Percentiles rank a stretch among this genome's conserved stretches.
phyloP scores from a whole-genome alignment of 164 flowering plant species.

The Nymphaea colorata region DNA sequence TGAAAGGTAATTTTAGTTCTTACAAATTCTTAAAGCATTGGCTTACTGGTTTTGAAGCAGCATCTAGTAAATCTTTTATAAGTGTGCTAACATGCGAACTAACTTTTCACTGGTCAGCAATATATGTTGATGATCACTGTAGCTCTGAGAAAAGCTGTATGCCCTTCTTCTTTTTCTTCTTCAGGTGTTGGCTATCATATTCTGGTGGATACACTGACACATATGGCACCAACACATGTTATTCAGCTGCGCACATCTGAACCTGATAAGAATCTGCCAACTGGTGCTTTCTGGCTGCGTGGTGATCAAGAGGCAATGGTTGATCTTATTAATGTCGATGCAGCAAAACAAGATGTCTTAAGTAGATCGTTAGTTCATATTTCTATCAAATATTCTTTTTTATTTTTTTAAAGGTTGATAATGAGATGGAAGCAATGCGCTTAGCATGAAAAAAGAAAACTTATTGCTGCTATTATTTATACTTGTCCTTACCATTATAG shows the following conservation, averaged over 20 bases:
- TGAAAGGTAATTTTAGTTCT: slow-evolving; percentile 47
- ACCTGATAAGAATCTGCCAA: slow-evolving; percentile 63
- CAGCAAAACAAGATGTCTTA: slow-evolving; percentile 51
- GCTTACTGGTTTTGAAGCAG: no score
- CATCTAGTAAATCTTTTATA: no score
- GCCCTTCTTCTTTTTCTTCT: slow-evolving; percentile 8
- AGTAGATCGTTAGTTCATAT: slow-evolving; percentile 63
- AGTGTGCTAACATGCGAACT: no score
- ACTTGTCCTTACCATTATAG: no score
- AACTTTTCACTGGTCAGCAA: no score
- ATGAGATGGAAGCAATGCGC: no score
- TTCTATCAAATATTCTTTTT: no score
- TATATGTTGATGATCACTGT: no score
- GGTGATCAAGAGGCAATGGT: slow-evolving; percentile 16
- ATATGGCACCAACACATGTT: slow-evolving; percentile 74
- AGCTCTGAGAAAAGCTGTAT: no score
- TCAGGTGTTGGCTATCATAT: slow-evolving; percentile 79
- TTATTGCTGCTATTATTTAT: no score
- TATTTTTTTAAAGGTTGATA: no score
- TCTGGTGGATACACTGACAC: slow-evolving; percentile 60
- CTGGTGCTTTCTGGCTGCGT: slow-evolving; percentile 67
- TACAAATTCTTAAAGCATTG: not conserved
- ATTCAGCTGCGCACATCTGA: slow-evolving; percentile 65
- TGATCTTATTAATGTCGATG: slow-evolving; percentile 43
- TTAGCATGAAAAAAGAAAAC: no score